Evolutionary conservation across 257 asterid genomes (phyloP).

Genomic region (Datura wrightii): DNA sequence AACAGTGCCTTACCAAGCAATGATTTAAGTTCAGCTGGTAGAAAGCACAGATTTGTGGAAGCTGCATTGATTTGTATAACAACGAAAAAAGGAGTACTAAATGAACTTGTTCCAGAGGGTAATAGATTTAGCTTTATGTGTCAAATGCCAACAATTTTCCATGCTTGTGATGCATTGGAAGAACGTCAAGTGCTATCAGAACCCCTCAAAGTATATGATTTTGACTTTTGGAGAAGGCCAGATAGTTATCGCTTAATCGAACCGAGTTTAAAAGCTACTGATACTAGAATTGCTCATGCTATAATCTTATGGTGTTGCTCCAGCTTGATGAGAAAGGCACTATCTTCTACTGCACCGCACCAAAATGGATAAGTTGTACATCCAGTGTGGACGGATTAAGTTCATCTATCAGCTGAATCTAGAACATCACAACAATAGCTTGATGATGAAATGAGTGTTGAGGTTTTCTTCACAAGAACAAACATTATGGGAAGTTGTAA

Average conservation of each 20-base stretch:
- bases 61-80: slow-evolving; percentile 67
- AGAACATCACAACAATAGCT: no score
- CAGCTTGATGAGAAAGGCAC: slow-evolving; percentile 89
- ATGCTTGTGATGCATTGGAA: slow-evolving; percentile 84
- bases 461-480: no score
- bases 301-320: slow-evolving; percentile 96
- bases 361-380: slow-evolving; percentile 64
- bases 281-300: slow-evolving; percentile 88
- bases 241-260: slow-evolving; percentile 69
- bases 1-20: slow-evolving; percentile 85
- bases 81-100: slow-evolving; percentile 66
- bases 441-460: no score
- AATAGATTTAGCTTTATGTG: slow-evolving; percentile 51
- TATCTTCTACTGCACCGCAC: slow-evolving; percentile 80
- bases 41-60: slow-evolving; percentile 75
- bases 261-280: slow-evolving; percentile 64
- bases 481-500: not conserved
- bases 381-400: slow-evolving; percentile 42
- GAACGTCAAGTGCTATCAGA: slow-evolving; percentile 90
- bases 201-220: slow-evolving; percentile 88
- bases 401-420: slow-evolving; percentile 46
- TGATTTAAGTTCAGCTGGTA: slow-evolving; percentile 82
- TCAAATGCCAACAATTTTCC: slow-evolving; percentile 69
- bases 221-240: slow-evolving; percentile 96
- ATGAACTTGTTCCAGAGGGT: slow-evolving; percentile 76